Evolutionary conservation across 768 basidiomycete genomes (phyloP).

Genomic region (Lanmaoa rubissima): DNA sequence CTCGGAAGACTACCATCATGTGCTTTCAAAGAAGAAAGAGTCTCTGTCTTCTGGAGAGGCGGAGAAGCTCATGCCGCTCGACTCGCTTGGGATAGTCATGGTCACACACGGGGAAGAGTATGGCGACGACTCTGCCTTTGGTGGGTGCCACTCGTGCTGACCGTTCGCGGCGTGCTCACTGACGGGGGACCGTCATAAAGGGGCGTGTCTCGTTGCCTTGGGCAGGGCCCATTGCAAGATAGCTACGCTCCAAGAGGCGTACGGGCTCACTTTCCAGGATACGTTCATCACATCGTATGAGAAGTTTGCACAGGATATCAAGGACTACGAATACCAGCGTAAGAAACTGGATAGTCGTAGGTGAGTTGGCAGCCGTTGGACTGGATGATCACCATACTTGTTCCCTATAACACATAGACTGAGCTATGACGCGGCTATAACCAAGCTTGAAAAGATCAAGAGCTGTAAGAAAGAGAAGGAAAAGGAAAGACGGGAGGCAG

Average conservation of each 20-base stretch:
- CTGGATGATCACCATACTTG: neutral
- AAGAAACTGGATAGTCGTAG: slow-evolving; percentile 88
- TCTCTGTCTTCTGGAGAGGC: slow-evolving; percentile 56
- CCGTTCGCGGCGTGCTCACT: neutral
- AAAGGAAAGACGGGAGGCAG: slow-evolving; percentile 66
- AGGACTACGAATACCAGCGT: slow-evolving; percentile 74
- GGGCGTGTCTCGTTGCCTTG: slow-evolving; percentile 66
- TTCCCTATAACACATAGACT: slow-evolving; percentile 42
- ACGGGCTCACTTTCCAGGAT: slow-evolving; percentile 67
- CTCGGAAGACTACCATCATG: slow-evolving; percentile 68
- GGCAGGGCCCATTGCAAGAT: slow-evolving; percentile 85
- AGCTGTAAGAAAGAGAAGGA: slow-evolving; percentile 81
- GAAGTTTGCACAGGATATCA: slow-evolving; percentile 68
- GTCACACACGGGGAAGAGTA: slow-evolving; percentile 81
- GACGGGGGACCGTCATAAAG: slow-evolving; percentile 35
- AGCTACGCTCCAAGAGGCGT: slow-evolving; percentile 82
- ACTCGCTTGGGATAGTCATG: slow-evolving; percentile 84
- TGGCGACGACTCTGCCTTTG: slow-evolving; percentile 72
- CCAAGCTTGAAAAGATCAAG: slow-evolving; percentile 67
- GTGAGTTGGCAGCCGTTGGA: slow-evolving; percentile 36
- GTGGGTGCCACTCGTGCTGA: slow-evolving; percentile 35
- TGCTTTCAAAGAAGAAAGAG: slow-evolving; percentile 74
- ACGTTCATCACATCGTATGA: slow-evolving; percentile 69
- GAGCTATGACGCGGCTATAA: slow-evolving; percentile 72
- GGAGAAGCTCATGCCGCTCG: slow-evolving; percentile 74